Conservation (phyloP, 805 yeast species). For the Yarrowia sp. region DNA sequence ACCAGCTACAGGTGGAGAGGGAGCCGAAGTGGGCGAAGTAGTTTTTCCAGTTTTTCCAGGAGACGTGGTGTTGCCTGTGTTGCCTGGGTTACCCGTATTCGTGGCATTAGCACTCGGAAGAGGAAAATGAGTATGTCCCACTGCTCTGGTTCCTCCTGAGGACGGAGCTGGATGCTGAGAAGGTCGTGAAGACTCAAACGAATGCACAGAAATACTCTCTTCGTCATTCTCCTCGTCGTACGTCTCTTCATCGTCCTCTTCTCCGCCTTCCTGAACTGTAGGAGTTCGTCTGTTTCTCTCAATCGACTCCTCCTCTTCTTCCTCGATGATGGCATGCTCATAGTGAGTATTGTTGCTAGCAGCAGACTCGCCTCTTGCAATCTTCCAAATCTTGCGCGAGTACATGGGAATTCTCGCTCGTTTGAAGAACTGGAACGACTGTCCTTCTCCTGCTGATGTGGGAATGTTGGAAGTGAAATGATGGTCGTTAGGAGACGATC, state of each 20-base stretch:
- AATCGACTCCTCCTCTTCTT: constrained; percentile 40
- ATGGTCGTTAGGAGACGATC: constrained; percentile 36
- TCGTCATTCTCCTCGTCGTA: not conserved
- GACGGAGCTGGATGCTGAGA: constrained; percentile 10
- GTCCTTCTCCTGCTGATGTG: constrained; percentile 26
- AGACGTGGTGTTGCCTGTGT: not conserved
- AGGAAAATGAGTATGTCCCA: constrained; percentile 15
- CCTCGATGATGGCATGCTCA: constrained; percentile 32
- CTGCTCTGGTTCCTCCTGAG: constrained; percentile 12
- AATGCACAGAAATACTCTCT: not conserved
- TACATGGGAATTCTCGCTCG: constrained; percentile 15
- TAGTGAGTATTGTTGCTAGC: constrained; percentile 23
- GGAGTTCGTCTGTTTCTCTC: constrained; percentile 39
- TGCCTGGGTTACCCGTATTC: too few species aligned
- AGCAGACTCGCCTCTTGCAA: constrained; percentile 32
- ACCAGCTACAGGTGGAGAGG: constrained; percentile 8
- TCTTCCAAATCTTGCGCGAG: constrained; percentile 38
- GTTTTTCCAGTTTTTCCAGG: not conserved
- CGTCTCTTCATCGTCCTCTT: constrained; percentile 17
- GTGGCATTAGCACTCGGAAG: not conserved
- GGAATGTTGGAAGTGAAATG: constrained; percentile 37
- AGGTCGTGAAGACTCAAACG: constrained; percentile 9
- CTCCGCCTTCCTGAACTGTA: constrained; percentile 18
- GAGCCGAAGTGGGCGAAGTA: not conserved
- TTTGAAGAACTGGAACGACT: constrained; percentile 21